Evolutionary conservation across 192 early-diverging fungal species (phyloP), one percentile per base, ranked within the genome.

Genomic region (Phycomyces nitens): DNA sequence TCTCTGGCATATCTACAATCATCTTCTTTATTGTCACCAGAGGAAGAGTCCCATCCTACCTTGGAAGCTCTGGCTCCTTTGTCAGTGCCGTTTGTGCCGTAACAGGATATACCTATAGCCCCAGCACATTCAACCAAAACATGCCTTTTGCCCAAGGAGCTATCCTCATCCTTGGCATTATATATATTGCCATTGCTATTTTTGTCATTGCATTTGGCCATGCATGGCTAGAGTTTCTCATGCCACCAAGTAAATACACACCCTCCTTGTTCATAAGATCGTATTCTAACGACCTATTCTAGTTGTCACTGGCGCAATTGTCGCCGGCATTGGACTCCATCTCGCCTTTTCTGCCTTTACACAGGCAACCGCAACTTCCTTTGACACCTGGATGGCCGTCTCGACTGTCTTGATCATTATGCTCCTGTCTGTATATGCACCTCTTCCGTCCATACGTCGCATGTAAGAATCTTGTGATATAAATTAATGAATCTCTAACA

Each of bases 1-100:
- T 83, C 49, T 81, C 82, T 11, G 78, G 81, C 6, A 34, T 82
- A n/a, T 70, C 74, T 38, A 82, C 78, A 8, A 58, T 84, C 20
- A 41, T 84, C 6, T 84, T 84, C 50, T 83, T 68, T 58, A 39
- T 78, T 11, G 58, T 83, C 15, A 81, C 74, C 15, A 74, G 77
- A 24, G 83, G 82, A 18, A 58, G 83, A 34, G 74, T 84, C 4
- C 82, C 82, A 10, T 71, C 83, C 1, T 84, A 81, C 57, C 70
- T 84, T 20, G 82, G 82, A n/a, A 77, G 78, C 18, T 79, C 79
- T 18, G 75, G 76, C 15, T 77, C 82, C 11, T 84, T 83, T 57
- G 59, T 84, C 5, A 62, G 75, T 29, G 67, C 65, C 21, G 62
- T 84, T 10, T 43, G 58, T 9, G 44, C 74, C 3, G 62, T 77